Evolutionary conservation across 2,329 filamentous ascomycete species (phyloP).

Genomic region (Tolypocladium ovalisporum): DNA sequence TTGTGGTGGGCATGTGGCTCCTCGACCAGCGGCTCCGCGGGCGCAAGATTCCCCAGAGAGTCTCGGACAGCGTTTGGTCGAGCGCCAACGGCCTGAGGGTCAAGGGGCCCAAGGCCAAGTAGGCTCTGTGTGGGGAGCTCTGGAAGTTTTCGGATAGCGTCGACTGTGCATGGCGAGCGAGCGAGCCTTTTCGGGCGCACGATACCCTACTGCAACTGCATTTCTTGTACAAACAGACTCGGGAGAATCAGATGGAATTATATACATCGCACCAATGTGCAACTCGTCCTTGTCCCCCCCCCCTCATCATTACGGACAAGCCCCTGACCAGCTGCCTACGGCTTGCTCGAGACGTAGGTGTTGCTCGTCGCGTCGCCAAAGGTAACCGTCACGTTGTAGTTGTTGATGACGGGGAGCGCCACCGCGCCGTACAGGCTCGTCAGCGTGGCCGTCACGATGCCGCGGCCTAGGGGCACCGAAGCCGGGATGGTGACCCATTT

Average conservation of each 20-base stretch:
- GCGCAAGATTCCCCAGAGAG: slow-evolving; percentile 61
- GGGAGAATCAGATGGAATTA: neutral
- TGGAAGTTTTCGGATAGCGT: neutral
- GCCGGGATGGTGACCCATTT: slow-evolving; percentile 15
- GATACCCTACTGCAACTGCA: neutral
- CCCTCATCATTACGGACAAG: neutral
- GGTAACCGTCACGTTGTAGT: slow-evolving; percentile 15
- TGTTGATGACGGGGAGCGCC: slow-evolving; percentile 6
- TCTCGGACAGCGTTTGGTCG: slow-evolving; percentile 66
- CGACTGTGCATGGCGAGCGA: neutral
- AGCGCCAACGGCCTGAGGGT: slow-evolving; percentile 45
- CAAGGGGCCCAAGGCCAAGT: slow-evolving; percentile 17
- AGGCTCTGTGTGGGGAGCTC: neutral
- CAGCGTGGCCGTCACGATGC: slow-evolving; percentile 14
- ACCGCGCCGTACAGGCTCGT: slow-evolving; percentile 16
- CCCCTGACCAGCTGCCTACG: neutral
- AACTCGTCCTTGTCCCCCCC: no score
- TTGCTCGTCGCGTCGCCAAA: slow-evolving; percentile 14
- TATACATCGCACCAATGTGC: neutral
- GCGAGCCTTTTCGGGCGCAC: neutral
- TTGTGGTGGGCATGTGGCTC: slow-evolving; percentile 75
- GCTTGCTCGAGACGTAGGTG: slow-evolving; percentile 8
- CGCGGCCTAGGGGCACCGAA: slow-evolving; percentile 8
- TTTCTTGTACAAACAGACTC: neutral
- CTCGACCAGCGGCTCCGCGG: slow-evolving; percentile 73